Evolutionary conservation across 805 yeast genomes (phyloP).

Genomic region (Cyberlindnera xylosilytica): DNA sequence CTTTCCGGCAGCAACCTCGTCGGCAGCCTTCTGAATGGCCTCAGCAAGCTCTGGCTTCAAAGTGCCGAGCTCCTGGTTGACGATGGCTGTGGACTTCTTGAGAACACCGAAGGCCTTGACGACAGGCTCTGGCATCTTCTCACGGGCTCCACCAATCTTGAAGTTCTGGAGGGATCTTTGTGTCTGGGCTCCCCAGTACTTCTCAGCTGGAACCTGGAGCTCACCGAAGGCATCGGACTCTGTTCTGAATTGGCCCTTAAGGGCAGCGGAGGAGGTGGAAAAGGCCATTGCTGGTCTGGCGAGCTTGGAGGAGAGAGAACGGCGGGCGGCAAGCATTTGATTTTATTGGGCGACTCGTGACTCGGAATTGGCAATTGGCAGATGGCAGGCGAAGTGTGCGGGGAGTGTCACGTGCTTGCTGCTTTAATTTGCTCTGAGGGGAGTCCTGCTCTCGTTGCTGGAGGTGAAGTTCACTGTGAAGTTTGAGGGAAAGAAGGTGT

Average conservation of each 20-base stretch:
- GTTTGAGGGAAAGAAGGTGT: too few relatives aligned
- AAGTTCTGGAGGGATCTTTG: slow-evolving; percentile 91
- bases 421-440: too few relatives aligned
- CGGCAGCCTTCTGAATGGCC: slow-evolving; percentile 91
- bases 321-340: slow-evolving; percentile 8
- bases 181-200: slow-evolving; percentile 99
- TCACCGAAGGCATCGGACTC: slow-evolving; percentile 98
- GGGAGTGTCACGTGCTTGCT: too few relatives aligned
- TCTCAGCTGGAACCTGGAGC: slow-evolving; percentile 80
- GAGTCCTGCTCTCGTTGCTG: too few relatives aligned
- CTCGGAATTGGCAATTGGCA: too few relatives aligned
- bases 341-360: too few relatives aligned
- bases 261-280: slow-evolving; percentile 12
- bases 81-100: slow-evolving; percentile 93
- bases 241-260: slow-evolving; percentile 40
- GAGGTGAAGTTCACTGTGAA: too few relatives aligned
- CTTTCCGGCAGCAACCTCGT: slow-evolving; percentile 91
- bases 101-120: slow-evolving; percentile 89
- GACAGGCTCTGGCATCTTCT: slow-evolving; percentile 87
- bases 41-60: slow-evolving; percentile 79
- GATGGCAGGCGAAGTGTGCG: too few relatives aligned
- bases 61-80: slow-evolving; percentile 75
- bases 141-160: slow-evolving; percentile 92
- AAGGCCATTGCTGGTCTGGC: slow-evolving; percentile 6
- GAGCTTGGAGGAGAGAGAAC: background rate